Evolutionary conservation across 768 basidiomycete species (phyloP).

Genomic region (Pisolithus orientalis): DNA sequence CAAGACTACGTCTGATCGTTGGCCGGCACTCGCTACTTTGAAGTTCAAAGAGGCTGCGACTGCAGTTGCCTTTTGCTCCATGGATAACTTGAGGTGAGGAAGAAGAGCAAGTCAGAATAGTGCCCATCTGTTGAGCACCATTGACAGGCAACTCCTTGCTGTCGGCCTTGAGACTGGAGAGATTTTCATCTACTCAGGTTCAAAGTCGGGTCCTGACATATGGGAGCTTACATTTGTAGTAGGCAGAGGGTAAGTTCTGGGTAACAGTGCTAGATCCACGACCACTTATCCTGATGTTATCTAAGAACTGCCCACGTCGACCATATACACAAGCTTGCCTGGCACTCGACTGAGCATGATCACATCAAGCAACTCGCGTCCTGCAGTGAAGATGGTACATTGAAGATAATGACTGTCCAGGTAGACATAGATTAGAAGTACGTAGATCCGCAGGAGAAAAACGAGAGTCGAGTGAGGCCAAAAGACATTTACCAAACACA

Average conservation of each 20-base stretch:
- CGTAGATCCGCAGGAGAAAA: conserved; percentile 17
- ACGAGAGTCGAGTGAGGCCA: conserved; percentile 6
- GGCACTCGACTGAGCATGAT: conserved; percentile 47
- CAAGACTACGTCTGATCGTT: conserved; percentile 32
- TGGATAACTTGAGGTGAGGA: conserved; percentile 36
- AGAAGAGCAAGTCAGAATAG: background rate
- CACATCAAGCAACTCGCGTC: conserved; percentile 60
- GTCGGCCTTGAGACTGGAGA: conserved; percentile 82
- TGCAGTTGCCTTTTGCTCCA: conserved; percentile 61
- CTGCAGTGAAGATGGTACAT: conserved; percentile 89
- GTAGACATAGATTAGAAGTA: conserved; percentile 41
- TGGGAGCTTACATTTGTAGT: conserved; percentile 48
- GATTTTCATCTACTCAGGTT: conserved; percentile 55
- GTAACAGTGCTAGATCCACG: conserved; percentile 2
- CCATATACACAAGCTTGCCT: conserved; percentile 76
- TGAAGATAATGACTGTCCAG: conserved; percentile 68
- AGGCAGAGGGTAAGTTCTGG: conserved; percentile 41
- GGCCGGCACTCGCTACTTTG: conserved; percentile 55
- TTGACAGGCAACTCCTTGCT: conserved; percentile 53
- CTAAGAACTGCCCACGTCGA: conserved; percentile 66
- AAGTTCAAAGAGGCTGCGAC: conserved; percentile 76
- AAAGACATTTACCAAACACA: conserved; percentile 20
- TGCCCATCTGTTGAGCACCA: conserved; percentile 1
- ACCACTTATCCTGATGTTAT: background rate
- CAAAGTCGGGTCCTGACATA: conserved; percentile 20